Evolutionary conservation across 768 basidiomycete genomes (phyloP).

Genomic region (Tephrocybe sp.): DNA sequence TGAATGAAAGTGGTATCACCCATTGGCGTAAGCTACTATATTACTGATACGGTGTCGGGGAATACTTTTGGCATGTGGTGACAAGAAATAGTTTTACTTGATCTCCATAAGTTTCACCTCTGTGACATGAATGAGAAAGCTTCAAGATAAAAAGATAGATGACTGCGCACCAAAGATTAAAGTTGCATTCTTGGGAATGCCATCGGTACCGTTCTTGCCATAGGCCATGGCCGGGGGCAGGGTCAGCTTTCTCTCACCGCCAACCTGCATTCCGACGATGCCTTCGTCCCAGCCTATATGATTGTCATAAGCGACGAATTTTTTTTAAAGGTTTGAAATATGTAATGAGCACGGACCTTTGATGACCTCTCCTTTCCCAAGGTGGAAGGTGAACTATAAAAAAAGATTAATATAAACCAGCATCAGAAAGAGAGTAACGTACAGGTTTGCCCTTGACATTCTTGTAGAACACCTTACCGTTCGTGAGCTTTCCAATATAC

Average conservation of each 20-base stretch:
- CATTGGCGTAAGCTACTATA: no score
- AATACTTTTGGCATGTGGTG: not conserved
- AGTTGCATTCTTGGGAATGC: slow-evolving; percentile 80
- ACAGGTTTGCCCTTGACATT: slow-evolving; percentile 88
- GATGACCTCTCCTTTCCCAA: slow-evolving; percentile 91
- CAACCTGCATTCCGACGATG: slow-evolving; percentile 87
- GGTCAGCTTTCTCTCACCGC: slow-evolving; percentile 81
- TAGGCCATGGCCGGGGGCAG: slow-evolving; percentile 73
- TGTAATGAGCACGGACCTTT: no score
- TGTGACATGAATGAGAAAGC: slow-evolving; percentile 25
- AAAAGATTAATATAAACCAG: slow-evolving; percentile 4
- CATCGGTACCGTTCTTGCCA: slow-evolving; percentile 57
- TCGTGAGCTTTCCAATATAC: slow-evolving; percentile 87
- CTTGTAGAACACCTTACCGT: slow-evolving; percentile 76
- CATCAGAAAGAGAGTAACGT: slow-evolving; percentile 26
- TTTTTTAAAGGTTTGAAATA: no score
- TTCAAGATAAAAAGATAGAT: not conserved
- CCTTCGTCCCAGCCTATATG: slow-evolving; percentile 82
- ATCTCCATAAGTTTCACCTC: slow-evolving; percentile 74
- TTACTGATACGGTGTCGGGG: no score
- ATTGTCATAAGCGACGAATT: slow-evolving; percentile 4
- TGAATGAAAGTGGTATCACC: no score
- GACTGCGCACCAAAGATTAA: slow-evolving; percentile 71
- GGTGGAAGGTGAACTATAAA: slow-evolving; percentile 66
- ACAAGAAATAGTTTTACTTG: slow-evolving; percentile 40